Conservation (phyloP, 495 filamentous ascomycete species). For the Daldinia caldariorum region DNA sequence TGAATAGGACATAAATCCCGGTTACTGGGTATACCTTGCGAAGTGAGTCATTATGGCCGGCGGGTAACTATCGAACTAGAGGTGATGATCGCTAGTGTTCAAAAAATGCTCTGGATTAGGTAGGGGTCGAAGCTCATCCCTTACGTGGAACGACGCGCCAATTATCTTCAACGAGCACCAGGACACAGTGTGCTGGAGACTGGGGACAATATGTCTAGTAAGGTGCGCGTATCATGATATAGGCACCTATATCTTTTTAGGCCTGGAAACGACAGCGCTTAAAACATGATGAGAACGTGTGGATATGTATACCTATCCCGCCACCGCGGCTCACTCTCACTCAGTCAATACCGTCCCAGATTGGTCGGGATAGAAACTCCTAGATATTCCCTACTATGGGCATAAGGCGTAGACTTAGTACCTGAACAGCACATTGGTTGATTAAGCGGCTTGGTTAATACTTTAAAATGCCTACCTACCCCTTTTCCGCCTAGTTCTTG, state of each 20-base stretch:
- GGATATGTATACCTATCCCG: too few relatives aligned
- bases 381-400: too few relatives aligned
- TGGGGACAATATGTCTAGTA: too few relatives aligned
- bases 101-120: neutral
- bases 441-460: too few relatives aligned
- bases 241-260: neutral
- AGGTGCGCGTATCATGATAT: neutral
- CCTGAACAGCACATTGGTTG: too few relatives aligned
- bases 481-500: neutral
- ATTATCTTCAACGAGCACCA: conserved; percentile 8
- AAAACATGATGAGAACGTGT: too few relatives aligned
- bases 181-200: neutral
- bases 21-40: neutral
- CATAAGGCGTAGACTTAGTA: too few relatives aligned
- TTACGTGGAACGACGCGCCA: conserved; percentile 16
- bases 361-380: too few relatives aligned
- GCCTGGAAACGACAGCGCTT: neutral
- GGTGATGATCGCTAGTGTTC: too few relatives aligned
- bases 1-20: too few relatives aligned
- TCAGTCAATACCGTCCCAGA: too few relatives aligned
- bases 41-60: neutral
- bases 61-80: neutral
- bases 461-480: neutral
- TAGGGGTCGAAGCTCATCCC: conserved; percentile 15
- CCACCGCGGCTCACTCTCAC: too few relatives aligned